Evolutionary conservation across 148 eudicot genomes (phyloP), one percentile per base, ranked within the genome.

Genomic region (Arctostaphylos glauca): DNA sequence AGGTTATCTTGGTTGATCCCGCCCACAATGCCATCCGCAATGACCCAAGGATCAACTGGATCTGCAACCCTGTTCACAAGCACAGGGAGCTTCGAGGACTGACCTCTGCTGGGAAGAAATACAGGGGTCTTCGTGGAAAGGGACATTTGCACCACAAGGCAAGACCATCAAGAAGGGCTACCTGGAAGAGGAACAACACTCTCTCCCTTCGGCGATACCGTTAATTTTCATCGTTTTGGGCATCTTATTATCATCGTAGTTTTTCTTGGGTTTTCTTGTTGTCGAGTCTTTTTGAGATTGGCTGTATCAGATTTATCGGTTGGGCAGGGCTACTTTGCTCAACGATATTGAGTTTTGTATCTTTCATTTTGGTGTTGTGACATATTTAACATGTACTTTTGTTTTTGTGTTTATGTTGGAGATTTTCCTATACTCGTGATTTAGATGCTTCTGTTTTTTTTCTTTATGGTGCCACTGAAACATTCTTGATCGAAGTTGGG

Each of bases 151-250:
- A 89, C 83, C 91, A 89, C 91, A 89, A 89, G 74, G 86, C 85
- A 72, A 83, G 91, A 56, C 91, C 91, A 52, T 89, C 91, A 10
- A 77, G 89, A 67, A 85, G 89, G 85, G 91, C 89, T 48, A 89
- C 87, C 77, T 88, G 90, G 90, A 88, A 88, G 83, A 88, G 90
- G 76, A 88, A 88, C 88, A 85, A 88, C 86, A 84, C 89, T 15
- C 89, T 88, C 60, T 88, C 90, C 19, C 90, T 88, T 50, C 89
- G 90, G 44, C 89, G 90, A n/a, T 88, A 88, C 86, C 89, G 90
- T 80, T 88, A 59, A 77, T 72, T 16, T 66, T 38, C 38, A 16
- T 54, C 7, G 8, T 2, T 18, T 3, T 58, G 14, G 38, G 38
- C 38, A 31, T 31, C 38, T 31, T 31, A 31, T 31, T 31, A 31